A percentile compares a stretch with the other conserved stretches of the same genome.
These are phyloP conservation scores for Coprinopsis cinerea DNA, from an alignment of 768 basidiomycete species.

Conservation along the genomic window DNA sequence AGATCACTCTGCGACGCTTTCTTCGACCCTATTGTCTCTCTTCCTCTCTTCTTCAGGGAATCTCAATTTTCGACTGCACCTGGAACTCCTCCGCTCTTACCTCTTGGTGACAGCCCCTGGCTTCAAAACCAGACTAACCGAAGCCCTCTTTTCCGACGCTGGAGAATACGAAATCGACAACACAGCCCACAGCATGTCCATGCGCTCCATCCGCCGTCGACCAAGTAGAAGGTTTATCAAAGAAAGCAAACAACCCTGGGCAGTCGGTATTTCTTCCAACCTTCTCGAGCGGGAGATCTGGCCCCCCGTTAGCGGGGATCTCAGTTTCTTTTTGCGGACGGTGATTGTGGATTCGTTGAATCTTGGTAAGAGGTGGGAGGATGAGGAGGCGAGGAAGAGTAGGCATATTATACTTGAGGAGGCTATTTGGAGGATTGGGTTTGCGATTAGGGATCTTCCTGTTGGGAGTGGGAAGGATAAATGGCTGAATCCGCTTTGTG, in stretches of 20 bases:
- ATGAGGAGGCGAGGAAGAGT: conserved; percentile 16
- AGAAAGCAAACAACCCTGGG: conserved; percentile 38
- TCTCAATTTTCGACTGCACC: conserved; percentile 66
- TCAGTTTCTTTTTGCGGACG: conserved; percentile 76
- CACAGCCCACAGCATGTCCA: conserved; percentile 27
- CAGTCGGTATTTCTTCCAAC: conserved; percentile 67
- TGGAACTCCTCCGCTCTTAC: conserved; percentile 66
- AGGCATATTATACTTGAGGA: conserved; percentile 38
- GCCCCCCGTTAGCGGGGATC: conserved; percentile 83
- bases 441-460: conserved; percentile 73
- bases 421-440: conserved; percentile 73
- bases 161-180: conserved; percentile 41
- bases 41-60: conserved; percentile 58
- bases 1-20: conserved; percentile 58
- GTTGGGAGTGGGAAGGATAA: conserved; percentile 58
- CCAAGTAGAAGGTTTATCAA: conserved; percentile 20
- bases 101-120: conserved; percentile 65
- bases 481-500: conserved; percentile 81
- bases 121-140: conserved; percentile 64
- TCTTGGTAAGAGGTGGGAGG: conserved; percentile 23
- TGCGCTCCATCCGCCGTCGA: conserved; percentile 29
- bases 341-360: conserved; percentile 82
- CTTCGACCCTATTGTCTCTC: conserved; percentile 57
- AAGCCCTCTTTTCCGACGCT: conserved; percentile 74
- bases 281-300: conserved; percentile 72